Conservation (phyloP, 768 basidiomycete species). For the Omphalotus guepiniiformis region DNA sequence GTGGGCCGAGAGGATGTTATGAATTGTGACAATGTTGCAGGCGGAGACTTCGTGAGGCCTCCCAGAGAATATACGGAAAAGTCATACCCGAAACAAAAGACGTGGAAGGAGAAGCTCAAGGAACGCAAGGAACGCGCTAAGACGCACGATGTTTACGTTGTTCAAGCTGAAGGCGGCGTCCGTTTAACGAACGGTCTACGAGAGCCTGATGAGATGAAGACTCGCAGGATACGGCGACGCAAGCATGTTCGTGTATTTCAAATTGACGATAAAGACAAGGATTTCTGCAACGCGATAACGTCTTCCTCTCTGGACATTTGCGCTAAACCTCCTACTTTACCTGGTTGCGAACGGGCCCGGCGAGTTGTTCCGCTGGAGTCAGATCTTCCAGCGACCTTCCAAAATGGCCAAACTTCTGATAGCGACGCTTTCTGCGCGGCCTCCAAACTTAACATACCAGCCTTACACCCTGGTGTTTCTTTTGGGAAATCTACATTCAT, state of each 20-base stretch:
- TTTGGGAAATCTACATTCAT: slow-evolving; percentile 53
- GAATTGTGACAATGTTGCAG: not conserved
- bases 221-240: no score
- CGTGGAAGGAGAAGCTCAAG: slow-evolving; percentile 5
- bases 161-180: not conserved
- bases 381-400: no score
- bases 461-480: no score
- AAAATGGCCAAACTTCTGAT: no score
- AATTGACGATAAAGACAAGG: no score
- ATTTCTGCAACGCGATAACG: no score
- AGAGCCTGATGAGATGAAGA: not conserved
- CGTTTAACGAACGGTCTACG: not conserved
- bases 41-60: not conserved
- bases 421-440: no score
- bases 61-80: not conserved
- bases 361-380: no score
- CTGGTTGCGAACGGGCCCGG: not conserved
- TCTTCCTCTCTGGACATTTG: no score
- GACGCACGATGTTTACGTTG: slow-evolving; percentile 4
- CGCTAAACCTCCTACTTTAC: not conserved
- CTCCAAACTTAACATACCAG: no score
- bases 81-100: not conserved
- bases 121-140: not conserved
- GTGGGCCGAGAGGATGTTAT: not conserved
- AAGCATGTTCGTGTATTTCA: no score